These are phyloP conservation scores for Saccharomyces paradoxus DNA, from an alignment of 805 yeast genomes.

Conservation along the genomic window DNA sequence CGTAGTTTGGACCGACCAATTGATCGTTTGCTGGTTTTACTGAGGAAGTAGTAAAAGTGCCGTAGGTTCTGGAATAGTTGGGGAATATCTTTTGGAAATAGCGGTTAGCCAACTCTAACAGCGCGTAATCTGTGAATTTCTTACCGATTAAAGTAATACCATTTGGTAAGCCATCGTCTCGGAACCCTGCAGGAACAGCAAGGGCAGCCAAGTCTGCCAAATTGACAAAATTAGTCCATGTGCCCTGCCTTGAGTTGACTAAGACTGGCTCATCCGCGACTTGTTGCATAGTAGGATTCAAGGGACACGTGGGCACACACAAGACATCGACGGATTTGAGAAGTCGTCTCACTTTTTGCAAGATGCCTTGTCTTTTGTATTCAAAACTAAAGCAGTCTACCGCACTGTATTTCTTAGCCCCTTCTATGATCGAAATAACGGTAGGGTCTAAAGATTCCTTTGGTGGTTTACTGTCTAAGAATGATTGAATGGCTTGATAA, in stretches of 20 bases:
- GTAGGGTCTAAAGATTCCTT: conserved; percentile 71
- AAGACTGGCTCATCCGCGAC: conserved; percentile 69
- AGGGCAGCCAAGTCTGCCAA: conserved; percentile 88
- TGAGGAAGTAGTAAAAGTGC: conserved; percentile 26
- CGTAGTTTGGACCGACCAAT: conserved; percentile 17
- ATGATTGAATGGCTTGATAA: conserved; percentile 71
- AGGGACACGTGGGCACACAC: conserved; percentile 89
- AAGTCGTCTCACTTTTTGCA: conserved; percentile 51
- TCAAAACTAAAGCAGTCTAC: conserved; percentile 79
- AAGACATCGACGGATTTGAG: conserved; percentile 62
- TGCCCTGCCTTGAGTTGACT: conserved; percentile 87
- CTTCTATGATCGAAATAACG: conserved; percentile 63
- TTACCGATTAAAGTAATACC: conserved; percentile 82
- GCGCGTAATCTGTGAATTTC: conserved; percentile 82
- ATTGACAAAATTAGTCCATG: conserved; percentile 96
- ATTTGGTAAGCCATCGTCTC: conserved; percentile 78
- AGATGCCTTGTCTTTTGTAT: conserved; percentile 74
- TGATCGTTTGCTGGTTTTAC: conserved; percentile 9
- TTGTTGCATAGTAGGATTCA: conserved; percentile 74
- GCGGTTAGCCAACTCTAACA: conserved; percentile 72
- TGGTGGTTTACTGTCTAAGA: conserved; percentile 64
- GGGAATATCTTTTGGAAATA: conserved; percentile 47
- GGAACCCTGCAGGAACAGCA: conserved; percentile 86
- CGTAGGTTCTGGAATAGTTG: conserved; percentile 46
- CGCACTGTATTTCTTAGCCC: conserved; percentile 74